Evolutionary conservation across 2,329 filamentous ascomycete species (phyloP).

Genomic region (Trichothecium sympodiale): DNA sequence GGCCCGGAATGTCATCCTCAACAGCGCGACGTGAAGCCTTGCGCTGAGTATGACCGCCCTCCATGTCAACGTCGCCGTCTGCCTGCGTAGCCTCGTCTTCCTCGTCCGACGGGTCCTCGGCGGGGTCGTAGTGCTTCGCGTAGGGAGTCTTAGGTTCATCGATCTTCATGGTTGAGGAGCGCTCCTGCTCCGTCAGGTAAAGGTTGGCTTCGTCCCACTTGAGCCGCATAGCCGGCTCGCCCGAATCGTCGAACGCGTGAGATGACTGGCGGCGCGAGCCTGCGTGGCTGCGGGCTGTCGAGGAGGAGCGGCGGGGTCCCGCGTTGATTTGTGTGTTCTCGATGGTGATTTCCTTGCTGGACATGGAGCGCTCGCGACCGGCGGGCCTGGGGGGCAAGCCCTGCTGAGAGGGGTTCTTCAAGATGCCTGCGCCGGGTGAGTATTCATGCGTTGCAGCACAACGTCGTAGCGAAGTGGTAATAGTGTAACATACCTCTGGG

Average conservation of each 20-base stretch:
- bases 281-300: slow-evolving; percentile 39
- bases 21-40: slow-evolving; percentile 26
- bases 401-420: slow-evolving; percentile 75
- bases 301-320: slow-evolving; percentile 74
- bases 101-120: slow-evolving; percentile 79
- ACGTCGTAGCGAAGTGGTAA: background rate
- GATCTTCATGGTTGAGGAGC: slow-evolving; percentile 95
- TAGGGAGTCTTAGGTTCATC: slow-evolving; percentile 97
- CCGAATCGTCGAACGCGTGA: background rate
- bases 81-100: slow-evolving; percentile 27
- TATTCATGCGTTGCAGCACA: background rate
- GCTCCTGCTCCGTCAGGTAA: slow-evolving; percentile 93
- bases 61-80: slow-evolving; percentile 13
- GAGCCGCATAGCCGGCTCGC: slow-evolving; percentile 55
- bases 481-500: slow-evolving; percentile 29
- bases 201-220: slow-evolving; percentile 99
- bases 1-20: slow-evolving; percentile 75
- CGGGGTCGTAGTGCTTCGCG: slow-evolving; percentile 80
- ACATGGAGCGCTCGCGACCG: slow-evolving; percentile 30
- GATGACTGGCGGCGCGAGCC: slow-evolving; percentile 53
- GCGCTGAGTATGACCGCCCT: slow-evolving; percentile 15
- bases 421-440: slow-evolving; percentile 53
- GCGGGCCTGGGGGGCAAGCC: slow-evolving; percentile 28
- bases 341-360: slow-evolving; percentile 80
- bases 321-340: slow-evolving; percentile 94